Base-by-base conservation (phyloP, 108 stramenopile species). In the Cyclotella kingstonii region DNA sequence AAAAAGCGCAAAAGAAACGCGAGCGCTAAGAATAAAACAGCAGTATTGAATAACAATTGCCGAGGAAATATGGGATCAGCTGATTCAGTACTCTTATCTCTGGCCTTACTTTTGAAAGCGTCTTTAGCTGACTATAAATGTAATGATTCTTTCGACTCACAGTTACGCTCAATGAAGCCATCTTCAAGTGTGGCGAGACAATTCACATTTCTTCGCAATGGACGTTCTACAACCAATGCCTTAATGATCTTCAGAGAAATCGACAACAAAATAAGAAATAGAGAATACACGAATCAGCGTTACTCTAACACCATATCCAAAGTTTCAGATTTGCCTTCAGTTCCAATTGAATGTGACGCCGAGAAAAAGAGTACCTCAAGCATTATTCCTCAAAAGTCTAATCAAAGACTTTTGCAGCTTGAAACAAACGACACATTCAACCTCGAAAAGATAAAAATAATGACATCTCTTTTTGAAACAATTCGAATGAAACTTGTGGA, bases 1-100 rank as follows among this genome's bases (percentile, higher is more conserved):
- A 69, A 76, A 64, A 76, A 73, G 48, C 50, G 57, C 15, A 59
- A 54, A 31, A 69, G 69, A 34, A 55, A 65, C 51, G 63, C 17
- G 31, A 76, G 53, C 6, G 47, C 29, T 35, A 30, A n/a, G 25
- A 31, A 28, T 14, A 45, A 57, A 45, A 26, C 49, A 51, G 26
- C 47, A 39, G 48, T 35, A 30, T 50, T 48, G 33, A 18, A 46
- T 12, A 7, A 15, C 5, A 57, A 41, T 27, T 46, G 58, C 58
- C 15, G 60, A 10, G 21, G 44, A 25, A 60, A 19, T 38, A 53
- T 64, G 36, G 31, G 62, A 43, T 51, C 63, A 46, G 54, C 47
- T 43, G 63, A 73, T 46, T 56, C 72, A 65, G 51, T 47, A 11
- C 49, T 73, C n/a, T 50, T 73, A n/a, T 73, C 72, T 27, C 35